These are phyloP conservation scores for Leishmania tarentolae DNA, from an alignment of 208 protist genomes.

Conservation along the genomic window DNA sequence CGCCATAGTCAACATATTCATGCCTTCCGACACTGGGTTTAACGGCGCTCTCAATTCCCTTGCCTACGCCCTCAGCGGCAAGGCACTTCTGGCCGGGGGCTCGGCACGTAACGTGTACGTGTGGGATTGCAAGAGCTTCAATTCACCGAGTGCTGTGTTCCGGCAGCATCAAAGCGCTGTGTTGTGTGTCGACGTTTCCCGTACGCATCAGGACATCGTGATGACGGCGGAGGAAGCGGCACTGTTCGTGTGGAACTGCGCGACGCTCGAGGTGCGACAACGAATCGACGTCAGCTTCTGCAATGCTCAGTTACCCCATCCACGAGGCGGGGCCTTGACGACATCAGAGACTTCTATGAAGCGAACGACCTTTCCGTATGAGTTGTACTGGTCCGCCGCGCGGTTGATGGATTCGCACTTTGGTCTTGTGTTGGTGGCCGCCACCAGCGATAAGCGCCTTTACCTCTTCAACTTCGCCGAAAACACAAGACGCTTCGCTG, in stretches of 20 bases:
- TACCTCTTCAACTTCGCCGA: conserved; percentile 1
- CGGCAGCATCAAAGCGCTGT: conserved; percentile 12
- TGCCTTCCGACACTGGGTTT: conserved; percentile 24
- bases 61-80: conserved; percentile 15
- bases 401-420: conserved; percentile 10
- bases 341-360: not conserved
- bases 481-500: not conserved
- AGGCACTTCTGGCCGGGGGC: conserved; percentile 11
- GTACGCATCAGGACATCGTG: conserved; percentile 10
- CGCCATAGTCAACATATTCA: conserved; percentile 8
- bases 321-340: not conserved
- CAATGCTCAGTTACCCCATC: not conserved
- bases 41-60: conserved; percentile 11
- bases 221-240: conserved; percentile 28
- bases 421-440: conserved; percentile 16
- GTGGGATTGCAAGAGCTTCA: conserved; percentile 16
- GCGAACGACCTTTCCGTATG: not conserved
- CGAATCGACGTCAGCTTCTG: conserved; percentile 14
- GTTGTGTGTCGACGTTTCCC: conserved; percentile 15
- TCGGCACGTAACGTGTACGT: conserved; percentile 10
- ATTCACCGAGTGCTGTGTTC: not conserved
- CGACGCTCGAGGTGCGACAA: conserved; percentile 12
- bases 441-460: conserved; percentile 20
- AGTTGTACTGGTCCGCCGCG: conserved; percentile 24
- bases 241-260: conserved; percentile 33